A percentile compares a stretch with the other conserved stretches of the same genome.
phyloP scores from a whole-genome alignment of 306 rosid genomes.

The Oemleria cerasiformis region DNA sequence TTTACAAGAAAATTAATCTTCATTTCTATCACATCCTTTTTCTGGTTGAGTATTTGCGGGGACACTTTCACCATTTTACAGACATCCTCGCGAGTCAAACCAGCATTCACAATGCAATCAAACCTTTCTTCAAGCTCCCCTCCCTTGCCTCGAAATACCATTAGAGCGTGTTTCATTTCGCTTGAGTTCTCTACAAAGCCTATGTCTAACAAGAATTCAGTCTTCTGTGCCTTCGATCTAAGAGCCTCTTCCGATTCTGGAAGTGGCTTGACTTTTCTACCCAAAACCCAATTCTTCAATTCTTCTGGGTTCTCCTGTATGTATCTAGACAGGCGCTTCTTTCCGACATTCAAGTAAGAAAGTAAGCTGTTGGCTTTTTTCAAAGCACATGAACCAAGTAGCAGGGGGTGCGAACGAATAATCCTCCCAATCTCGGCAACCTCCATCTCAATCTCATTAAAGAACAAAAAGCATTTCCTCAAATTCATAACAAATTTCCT shows the following conservation, averaged over 20 bases:
- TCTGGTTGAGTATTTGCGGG: slow-evolving; percentile 72
- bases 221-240: slow-evolving; percentile 30
- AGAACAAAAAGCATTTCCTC: slow-evolving; percentile 39
- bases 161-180: slow-evolving; percentile 40
- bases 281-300: slow-evolving; percentile 57
- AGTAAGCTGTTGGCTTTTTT: slow-evolving; percentile 54
- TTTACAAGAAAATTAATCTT: slow-evolving; percentile 57
- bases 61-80: slow-evolving; percentile 45
- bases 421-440: slow-evolving; percentile 48
- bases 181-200: slow-evolving; percentile 49
- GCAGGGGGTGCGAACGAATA: slow-evolving; percentile 40
- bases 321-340: slow-evolving; percentile 45
- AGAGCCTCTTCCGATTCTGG: slow-evolving; percentile 22
- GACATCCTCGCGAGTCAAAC: slow-evolving; percentile 47
- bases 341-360: slow-evolving; percentile 51
- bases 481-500: slow-evolving; percentile 51
- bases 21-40: slow-evolving; percentile 37
- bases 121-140: slow-evolving; percentile 72
- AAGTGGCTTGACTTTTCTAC: slow-evolving; percentile 44
- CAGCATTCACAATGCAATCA: slow-evolving; percentile 60
- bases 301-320: slow-evolving; percentile 59
- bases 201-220: slow-evolving; percentile 56
- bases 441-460: slow-evolving; percentile 62
- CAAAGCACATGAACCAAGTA: slow-evolving; percentile 54
- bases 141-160: slow-evolving; percentile 68